A percentile compares a stretch with the other conserved stretches of the same genome.
Conservation (phyloP, 106 monocot genomes). For the Allium sativum region DNA sequence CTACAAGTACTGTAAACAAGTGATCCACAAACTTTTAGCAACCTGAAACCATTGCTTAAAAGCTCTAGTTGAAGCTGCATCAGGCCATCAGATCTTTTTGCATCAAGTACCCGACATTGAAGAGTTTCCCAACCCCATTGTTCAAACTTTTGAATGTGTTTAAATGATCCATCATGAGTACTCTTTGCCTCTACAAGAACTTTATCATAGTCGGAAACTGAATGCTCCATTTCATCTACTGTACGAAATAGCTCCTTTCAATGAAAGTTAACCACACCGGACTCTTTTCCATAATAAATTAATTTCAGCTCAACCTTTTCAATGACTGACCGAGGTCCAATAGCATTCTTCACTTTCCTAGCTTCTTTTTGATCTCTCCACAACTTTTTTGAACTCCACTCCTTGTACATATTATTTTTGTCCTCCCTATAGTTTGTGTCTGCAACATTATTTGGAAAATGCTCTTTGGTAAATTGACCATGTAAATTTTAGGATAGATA, state of each 20-base stretch:
- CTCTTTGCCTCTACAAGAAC: slow-evolving; percentile 96
- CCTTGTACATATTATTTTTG: slow-evolving; percentile 26
- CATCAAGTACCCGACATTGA: slow-evolving; percentile 65
- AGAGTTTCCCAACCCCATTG: slow-evolving; percentile 95
- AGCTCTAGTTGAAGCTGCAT: slow-evolving; percentile 66
- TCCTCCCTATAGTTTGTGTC: slow-evolving; percentile 17
- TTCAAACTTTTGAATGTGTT: slow-evolving; percentile 93
- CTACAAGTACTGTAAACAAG: slow-evolving; percentile 91
- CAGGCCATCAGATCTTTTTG: slow-evolving; percentile 63
- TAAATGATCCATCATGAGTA: slow-evolving; percentile 97
- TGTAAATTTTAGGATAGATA: too few species aligned
- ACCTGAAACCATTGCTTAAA: slow-evolving; percentile 84
- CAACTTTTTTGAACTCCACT: slow-evolving; percentile 71
- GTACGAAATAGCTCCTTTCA: slow-evolving; percentile 36
- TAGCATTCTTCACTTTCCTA: slow-evolving; percentile 25
- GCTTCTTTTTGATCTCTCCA: slow-evolving; percentile 62
- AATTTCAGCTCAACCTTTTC: slow-evolving; percentile 42
- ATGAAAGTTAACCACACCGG: slow-evolving; percentile 57
- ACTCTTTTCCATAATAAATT: slow-evolving; percentile 81
- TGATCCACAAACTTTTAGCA: slow-evolving; percentile 68
- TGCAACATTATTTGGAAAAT: too few species aligned
- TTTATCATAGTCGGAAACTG: slow-evolving; percentile 84
- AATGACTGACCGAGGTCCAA: slow-evolving; percentile 3
- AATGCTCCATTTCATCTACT: slow-evolving; percentile 20
- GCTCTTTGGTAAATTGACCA: too few species aligned